Percentiles rank a stretch among this genome's conserved stretches.
These are phyloP conservation scores for Phragmites australis DNA, from an alignment of 176 grass and related monocot species.

Conservation along the genomic window DNA sequence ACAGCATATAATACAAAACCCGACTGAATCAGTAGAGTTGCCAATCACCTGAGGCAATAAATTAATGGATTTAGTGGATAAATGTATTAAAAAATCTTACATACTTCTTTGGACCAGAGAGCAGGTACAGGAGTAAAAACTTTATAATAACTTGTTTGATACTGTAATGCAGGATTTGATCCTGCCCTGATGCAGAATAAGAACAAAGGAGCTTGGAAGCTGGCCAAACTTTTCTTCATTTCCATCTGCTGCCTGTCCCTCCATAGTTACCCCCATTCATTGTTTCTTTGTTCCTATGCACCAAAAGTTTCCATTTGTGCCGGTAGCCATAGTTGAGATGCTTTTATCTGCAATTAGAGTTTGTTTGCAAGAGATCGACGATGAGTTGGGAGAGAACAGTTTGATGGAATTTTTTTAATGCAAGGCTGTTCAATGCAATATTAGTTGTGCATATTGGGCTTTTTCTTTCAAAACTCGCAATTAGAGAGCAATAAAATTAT, in stretches of 20 bases:
- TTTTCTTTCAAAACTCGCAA: constrained; percentile 25
- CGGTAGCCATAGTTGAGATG: neutral
- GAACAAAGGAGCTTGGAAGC: neutral
- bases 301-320: neutral
- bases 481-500: constrained; percentile 1
- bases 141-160: neutral
- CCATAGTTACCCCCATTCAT: neutral
- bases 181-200: constrained; percentile 5
- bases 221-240: neutral
- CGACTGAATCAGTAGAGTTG: neutral
- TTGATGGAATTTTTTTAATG: neutral
- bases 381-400: neutral
- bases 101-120: neutral
- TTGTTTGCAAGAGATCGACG: neutral
- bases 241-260: neutral
- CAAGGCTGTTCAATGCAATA: neutral
- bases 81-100: neutral
- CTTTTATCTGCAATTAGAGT: neutral
- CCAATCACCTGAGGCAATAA: neutral
- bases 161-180: neutral
- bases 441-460: neutral
- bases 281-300: neutral
- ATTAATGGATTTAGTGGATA: neutral
- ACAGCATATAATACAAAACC: neutral
- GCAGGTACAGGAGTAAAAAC: neutral